Percentiles rank a stretch among this genome's conserved stretches.
Conservation (phyloP, 371 early-diverging fungal species). For the Apophysomyces ossiformis region DNA sequence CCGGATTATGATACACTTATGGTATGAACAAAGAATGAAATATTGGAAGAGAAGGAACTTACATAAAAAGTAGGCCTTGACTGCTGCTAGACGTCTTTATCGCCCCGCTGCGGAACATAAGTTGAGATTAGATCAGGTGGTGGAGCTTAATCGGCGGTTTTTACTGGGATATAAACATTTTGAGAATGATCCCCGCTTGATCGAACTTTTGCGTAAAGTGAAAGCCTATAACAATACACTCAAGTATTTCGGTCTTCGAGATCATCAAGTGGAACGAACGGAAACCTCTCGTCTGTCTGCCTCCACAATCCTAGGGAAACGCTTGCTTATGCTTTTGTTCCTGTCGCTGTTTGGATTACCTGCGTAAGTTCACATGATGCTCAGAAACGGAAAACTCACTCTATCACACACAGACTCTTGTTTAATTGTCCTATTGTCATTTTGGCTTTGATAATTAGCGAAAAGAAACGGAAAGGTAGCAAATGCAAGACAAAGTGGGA, state of each 20-base stretch:
- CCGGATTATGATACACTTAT: constrained; percentile 80
- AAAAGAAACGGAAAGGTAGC: constrained; percentile 61
- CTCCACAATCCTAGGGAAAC: constrained; percentile 53
- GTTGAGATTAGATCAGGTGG: constrained; percentile 61
- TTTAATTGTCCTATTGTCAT: constrained; percentile 70
- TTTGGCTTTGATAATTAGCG: constrained; percentile 56
- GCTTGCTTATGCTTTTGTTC: constrained; percentile 59
- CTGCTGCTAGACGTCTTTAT: constrained; percentile 79
- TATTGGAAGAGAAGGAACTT: too few relatives aligned
- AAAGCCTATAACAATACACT: constrained; percentile 77
- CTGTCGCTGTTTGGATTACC: constrained; percentile 73
- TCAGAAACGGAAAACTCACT: constrained; percentile 22
- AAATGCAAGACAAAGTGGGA: background rate
- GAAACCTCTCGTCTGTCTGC: constrained; percentile 59
- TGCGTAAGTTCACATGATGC: constrained; percentile 39
- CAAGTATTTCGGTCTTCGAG: constrained; percentile 79
- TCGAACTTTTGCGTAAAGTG: constrained; percentile 63
- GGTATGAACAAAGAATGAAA: constrained; percentile 34
- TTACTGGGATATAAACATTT: constrained; percentile 65
- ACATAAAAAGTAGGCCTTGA: constrained; percentile 51
- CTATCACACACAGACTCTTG: constrained; percentile 39
- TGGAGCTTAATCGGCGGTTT: constrained; percentile 75
- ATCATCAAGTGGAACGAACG: constrained; percentile 84
- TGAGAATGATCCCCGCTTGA: constrained; percentile 64
- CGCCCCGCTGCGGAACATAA: constrained; percentile 60